Conservation (phyloP, 2,329 filamentous ascomycete genomes). For the Cordyceps cicadae region DNA sequence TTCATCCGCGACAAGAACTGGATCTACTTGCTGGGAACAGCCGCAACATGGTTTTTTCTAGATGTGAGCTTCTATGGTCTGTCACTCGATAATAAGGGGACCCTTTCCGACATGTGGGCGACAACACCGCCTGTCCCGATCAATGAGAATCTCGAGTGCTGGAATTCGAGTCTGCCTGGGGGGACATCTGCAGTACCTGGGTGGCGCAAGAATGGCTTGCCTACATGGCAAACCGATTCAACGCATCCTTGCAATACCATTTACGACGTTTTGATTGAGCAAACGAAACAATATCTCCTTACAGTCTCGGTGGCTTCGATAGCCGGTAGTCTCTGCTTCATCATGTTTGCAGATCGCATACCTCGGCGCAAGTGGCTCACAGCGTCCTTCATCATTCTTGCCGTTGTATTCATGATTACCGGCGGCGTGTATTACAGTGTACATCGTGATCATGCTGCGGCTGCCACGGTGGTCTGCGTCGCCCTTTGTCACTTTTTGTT, state of each 20-base stretch:
- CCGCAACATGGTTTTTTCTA: conserved; percentile 44
- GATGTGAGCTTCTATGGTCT: conserved; percentile 52
- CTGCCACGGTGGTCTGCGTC: conserved; percentile 41
- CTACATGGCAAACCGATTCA: conserved; percentile 42
- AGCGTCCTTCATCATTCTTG: conserved; percentile 38
- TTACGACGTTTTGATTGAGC: conserved; percentile 42
- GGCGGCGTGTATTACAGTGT: conserved; percentile 43
- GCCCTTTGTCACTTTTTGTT: conserved; percentile 47
- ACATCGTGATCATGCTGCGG: conserved; percentile 31
- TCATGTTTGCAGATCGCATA: conserved; percentile 39
- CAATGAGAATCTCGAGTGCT: conserved; percentile 34
- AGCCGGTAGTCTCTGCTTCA: conserved; percentile 40
- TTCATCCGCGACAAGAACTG: conserved; percentile 41
- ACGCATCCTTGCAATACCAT: conserved; percentile 43
- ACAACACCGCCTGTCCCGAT: conserved; percentile 27
- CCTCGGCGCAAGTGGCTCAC: conserved; percentile 43
- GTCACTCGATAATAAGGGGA: conserved; percentile 38
- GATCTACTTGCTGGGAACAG: conserved; percentile 37
- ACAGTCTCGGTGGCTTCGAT: conserved; percentile 45
- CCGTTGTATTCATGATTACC: conserved; percentile 39
- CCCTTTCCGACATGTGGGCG: conserved; percentile 35
- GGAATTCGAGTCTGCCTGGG: conserved; percentile 35
- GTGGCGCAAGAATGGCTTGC: conserved; percentile 33
- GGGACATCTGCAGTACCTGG: conserved; percentile 36
- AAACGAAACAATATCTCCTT: conserved; percentile 44